These are phyloP conservation scores for Crepidotus sp. DNA, from an alignment of 1,284 basidiomycete genomes.

Conservation along the genomic window DNA sequence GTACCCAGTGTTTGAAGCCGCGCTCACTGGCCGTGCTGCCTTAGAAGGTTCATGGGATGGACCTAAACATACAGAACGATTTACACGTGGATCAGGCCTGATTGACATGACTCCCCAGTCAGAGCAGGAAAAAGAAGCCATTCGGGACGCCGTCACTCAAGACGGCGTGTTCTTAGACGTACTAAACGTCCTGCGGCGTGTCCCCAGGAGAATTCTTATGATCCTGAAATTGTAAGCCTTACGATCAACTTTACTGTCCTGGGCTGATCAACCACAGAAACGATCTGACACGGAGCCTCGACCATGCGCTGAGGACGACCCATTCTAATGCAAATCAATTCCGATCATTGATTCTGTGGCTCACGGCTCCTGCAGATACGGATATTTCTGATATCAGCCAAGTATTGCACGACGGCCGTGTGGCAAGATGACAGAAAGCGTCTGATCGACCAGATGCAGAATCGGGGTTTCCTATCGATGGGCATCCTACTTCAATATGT, in stretches of 20 bases:
- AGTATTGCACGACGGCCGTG: slow-evolving; percentile 80
- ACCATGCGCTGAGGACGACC: slow-evolving; percentile 64
- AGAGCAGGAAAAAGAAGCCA: slow-evolving; percentile 66
- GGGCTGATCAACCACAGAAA: slow-evolving; percentile 30
- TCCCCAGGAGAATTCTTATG: slow-evolving; percentile 84
- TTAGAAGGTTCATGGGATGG: slow-evolving; percentile 49
- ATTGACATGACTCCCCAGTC: slow-evolving; percentile 64
- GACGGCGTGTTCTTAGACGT: slow-evolving; percentile 80
- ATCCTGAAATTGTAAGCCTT: slow-evolving; percentile 54
- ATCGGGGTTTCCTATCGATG: slow-evolving; percentile 44
- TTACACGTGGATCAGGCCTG: slow-evolving; percentile 62
- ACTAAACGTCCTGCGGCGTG: slow-evolving; percentile 74
- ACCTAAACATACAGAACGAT: slow-evolving; percentile 24
- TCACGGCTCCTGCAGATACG: slow-evolving; percentile 43
- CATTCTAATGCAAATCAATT: slow-evolving; percentile 51
- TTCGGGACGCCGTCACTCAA: slow-evolving; percentile 69
- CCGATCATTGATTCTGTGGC: not conserved
- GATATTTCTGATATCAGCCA: slow-evolving; percentile 87
- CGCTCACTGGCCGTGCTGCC: slow-evolving; percentile 62
- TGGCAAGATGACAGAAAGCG: slow-evolving; percentile 72
- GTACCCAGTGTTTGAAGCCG: slow-evolving; percentile 85
- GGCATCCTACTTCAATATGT: slow-evolving; percentile 47
- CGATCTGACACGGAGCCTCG: slow-evolving; percentile 73
- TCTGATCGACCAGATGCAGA: slow-evolving; percentile 39
- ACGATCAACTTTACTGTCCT: not conserved